Evolutionary conservation across 495 filamentous ascomycete species (phyloP).

Genomic region (Echria macrotheca): DNA sequence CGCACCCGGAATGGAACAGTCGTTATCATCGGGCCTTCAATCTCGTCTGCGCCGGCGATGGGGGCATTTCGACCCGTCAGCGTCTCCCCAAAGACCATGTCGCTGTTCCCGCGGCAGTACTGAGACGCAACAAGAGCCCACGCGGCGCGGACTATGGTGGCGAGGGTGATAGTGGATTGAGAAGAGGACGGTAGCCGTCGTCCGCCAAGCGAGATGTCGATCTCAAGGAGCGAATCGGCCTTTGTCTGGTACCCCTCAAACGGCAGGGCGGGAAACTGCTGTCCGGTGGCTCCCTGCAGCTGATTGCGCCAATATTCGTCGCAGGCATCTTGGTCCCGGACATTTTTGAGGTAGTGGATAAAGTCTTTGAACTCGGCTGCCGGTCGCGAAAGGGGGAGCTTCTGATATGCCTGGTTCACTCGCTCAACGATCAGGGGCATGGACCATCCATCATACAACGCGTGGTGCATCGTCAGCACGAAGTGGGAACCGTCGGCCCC

Average conservation of each 20-base stretch:
- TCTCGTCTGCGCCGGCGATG: constrained; percentile 45
- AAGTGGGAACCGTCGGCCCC: constrained; percentile 41
- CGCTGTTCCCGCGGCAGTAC: constrained; percentile 46
- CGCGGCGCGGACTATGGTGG: constrained; percentile 56
- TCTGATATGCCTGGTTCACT: constrained; percentile 39
- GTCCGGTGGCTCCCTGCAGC: constrained; percentile 46
- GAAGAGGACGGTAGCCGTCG: constrained; percentile 5
- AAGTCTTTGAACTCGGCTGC: constrained; percentile 41
- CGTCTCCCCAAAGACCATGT: constrained; percentile 52
- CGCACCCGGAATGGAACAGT: constrained; percentile 58
- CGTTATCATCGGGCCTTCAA: constrained; percentile 57
- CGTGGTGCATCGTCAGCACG: constrained; percentile 61
- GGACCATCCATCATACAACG: constrained; percentile 65
- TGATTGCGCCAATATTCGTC: constrained; percentile 37
- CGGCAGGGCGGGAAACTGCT: constrained; percentile 55
- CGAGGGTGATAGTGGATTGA: constrained; percentile 41
- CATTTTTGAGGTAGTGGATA: constrained; percentile 37
- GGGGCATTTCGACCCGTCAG: constrained; percentile 50
- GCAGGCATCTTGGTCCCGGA: constrained; percentile 24
- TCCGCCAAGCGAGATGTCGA: constrained; percentile 41
- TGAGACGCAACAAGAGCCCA: constrained; percentile 55
- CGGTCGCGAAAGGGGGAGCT: constrained; percentile 36
- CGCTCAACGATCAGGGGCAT: constrained; percentile 51
- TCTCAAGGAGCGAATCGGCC: constrained; percentile 48
- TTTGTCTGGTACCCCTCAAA: constrained; percentile 49